These are phyloP conservation scores for Fagopyrum tataricum DNA, from an alignment of 148 eudicot genomes.

Conservation along the genomic window DNA sequence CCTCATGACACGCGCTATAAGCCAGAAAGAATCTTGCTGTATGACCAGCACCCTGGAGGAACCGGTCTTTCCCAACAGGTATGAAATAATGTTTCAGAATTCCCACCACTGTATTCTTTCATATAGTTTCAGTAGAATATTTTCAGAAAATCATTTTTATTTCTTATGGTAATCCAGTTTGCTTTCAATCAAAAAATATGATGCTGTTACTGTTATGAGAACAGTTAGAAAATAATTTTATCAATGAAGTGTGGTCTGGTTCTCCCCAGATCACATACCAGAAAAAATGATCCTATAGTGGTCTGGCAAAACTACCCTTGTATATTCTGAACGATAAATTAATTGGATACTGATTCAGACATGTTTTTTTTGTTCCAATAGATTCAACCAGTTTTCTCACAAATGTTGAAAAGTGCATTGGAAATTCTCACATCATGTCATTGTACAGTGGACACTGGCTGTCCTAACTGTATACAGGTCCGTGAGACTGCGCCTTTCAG, in stretches of 20 bases:
- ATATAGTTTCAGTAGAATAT: too few relatives aligned
- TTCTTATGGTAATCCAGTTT: background rate
- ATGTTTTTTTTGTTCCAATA: constrained; percentile 12
- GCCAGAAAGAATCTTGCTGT: constrained; percentile 78
- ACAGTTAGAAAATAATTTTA: background rate
- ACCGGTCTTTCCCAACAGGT: constrained; percentile 86
- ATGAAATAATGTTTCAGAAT: background rate
- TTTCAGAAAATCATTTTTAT: background rate
- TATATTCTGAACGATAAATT: background rate
- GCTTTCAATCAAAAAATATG: background rate
- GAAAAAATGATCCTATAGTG: too few relatives aligned
- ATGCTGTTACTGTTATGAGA: background rate
- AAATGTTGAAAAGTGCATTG: constrained; percentile 67
- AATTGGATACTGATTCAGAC: background rate
- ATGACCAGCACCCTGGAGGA: constrained; percentile 93
- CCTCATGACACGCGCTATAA: constrained; percentile 77
- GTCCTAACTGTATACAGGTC: constrained; percentile 86
- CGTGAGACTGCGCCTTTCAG: constrained; percentile 19
- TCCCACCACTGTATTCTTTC: background rate
- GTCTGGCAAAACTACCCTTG: background rate
- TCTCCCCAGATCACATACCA: too few relatives aligned
- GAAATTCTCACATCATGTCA: constrained; percentile 74
- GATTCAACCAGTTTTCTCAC: constrained; percentile 71
- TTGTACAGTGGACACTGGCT: constrained; percentile 67
- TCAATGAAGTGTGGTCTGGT: too few relatives aligned